phyloP scores from a whole-genome alignment of 2,329 filamentous ascomycete genomes.

The Fusarium sp. region DNA sequence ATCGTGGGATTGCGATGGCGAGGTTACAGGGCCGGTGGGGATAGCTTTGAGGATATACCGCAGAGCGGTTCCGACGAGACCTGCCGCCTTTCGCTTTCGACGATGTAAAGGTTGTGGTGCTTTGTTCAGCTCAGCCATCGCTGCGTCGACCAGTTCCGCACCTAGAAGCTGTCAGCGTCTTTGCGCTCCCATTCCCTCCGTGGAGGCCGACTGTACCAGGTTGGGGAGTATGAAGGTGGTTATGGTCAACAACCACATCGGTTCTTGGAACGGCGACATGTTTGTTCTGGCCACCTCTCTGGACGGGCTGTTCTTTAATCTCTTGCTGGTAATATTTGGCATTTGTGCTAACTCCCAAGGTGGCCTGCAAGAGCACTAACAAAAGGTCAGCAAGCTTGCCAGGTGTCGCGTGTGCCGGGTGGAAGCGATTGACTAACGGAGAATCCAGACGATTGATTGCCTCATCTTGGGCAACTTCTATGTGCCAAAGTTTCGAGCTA shows the following conservation, averaged over 20 bases:
- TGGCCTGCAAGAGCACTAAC: slow-evolving; percentile 61
- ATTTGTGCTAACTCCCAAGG: slow-evolving; percentile 52
- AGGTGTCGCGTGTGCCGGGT: slow-evolving; percentile 37
- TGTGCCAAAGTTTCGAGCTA: slow-evolving; percentile 42
- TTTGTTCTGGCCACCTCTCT: slow-evolving; percentile 44
- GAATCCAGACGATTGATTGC: slow-evolving; percentile 54
- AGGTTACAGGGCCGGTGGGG: slow-evolving; percentile 61
- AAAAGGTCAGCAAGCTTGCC: slow-evolving; percentile 39
- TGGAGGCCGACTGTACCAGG: slow-evolving; percentile 49
- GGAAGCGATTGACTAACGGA: slow-evolving; percentile 49
- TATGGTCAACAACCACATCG: slow-evolving; percentile 46
- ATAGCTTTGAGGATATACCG: slow-evolving; percentile 61
- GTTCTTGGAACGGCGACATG: slow-evolving; percentile 48
- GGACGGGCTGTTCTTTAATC: slow-evolving; percentile 45
- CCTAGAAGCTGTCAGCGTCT: slow-evolving; percentile 50
- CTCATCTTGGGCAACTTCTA: slow-evolving; percentile 55
- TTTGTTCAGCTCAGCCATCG: slow-evolving; percentile 62
- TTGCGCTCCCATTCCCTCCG: slow-evolving; percentile 3
- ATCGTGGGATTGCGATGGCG: slow-evolving; percentile 55
- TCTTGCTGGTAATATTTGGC: slow-evolving; percentile 52
- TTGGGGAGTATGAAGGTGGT: slow-evolving; percentile 46
- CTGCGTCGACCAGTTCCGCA: slow-evolving; percentile 65
- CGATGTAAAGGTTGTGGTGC: slow-evolving; percentile 59
- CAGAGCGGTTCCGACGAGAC: slow-evolving; percentile 57
- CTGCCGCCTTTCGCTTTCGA: slow-evolving; percentile 57